These are phyloP conservation scores for Chytriomyces hyalinus DNA, from an alignment of 192 early-diverging fungal genomes.

Conservation along the genomic window DNA sequence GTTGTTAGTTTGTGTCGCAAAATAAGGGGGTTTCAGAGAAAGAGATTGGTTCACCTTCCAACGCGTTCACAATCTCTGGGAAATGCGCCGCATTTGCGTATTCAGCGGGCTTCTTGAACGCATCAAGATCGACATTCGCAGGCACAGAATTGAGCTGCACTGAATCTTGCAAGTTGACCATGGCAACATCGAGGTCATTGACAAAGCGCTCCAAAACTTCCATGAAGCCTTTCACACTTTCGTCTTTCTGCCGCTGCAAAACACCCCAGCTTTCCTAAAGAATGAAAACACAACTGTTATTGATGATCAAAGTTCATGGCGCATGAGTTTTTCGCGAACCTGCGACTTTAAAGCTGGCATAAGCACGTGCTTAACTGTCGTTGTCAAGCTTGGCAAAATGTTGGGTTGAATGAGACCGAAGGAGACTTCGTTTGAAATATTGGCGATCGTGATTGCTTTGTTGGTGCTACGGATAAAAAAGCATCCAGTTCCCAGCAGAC, in stretches of 20 bases:
- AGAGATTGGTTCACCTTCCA: constrained; percentile 54
- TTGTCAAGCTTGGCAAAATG: constrained; percentile 62
- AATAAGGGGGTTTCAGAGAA: constrained; percentile 10
- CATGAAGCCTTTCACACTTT: constrained; percentile 60
- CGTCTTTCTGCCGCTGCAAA: constrained; percentile 55
- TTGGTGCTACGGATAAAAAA: constrained; percentile 61
- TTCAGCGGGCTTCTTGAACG: constrained; percentile 62
- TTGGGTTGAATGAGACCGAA: constrained; percentile 59
- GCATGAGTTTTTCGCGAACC: constrained; percentile 25
- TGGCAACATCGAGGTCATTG: constrained; percentile 65
- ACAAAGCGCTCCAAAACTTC: constrained; percentile 66
- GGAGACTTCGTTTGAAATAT: constrained; percentile 59
- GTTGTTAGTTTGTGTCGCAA: constrained; percentile 3
- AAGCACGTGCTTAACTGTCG: constrained; percentile 65
- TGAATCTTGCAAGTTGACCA: constrained; percentile 69
- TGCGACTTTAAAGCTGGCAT: constrained; percentile 64
- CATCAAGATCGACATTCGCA: constrained; percentile 59
- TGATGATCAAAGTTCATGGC: neutral
- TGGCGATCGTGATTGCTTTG: constrained; percentile 62
- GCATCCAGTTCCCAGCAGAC: constrained; percentile 57
- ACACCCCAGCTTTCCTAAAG: constrained; percentile 67
- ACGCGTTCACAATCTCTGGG: constrained; percentile 60
- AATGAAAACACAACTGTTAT: neutral
- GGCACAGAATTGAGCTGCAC: constrained; percentile 56
- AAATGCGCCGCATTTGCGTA: constrained; percentile 62